Base-by-base conservation (phyloP, 106 monocot species). In the Allium cepa region DNA sequence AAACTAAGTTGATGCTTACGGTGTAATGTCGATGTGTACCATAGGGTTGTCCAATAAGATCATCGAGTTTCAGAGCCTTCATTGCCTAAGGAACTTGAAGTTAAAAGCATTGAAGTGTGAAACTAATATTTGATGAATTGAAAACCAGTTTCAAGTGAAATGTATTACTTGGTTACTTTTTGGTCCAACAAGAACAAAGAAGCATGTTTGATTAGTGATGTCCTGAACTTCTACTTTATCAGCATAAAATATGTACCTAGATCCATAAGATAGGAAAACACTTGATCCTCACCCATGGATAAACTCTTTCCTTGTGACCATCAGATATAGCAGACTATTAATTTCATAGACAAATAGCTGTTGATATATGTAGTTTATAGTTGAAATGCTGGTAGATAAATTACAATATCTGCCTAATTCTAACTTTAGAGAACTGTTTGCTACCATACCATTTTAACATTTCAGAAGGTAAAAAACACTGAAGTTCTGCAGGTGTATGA, bases 181-280 rank as follows among this genome's bases (percentile, higher is more conserved):
- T 22, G 73, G 73, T 50, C 79, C 79, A 22, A 74, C 26, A 49
- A 79, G 79, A 45, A 56, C 69, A 69, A 79, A 74, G 49, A 79
- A 73, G 63, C 73, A 64, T 18, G 79, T 79, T 49, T 79, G 56
- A 48, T 63, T 13, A 18, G 73, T 79, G 73, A 79, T 74, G 18
- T 79, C 79, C 57, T 79, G 61, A 62, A 79, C 57, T 74, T 79
- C 79, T 17, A 79, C 73, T 53, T 79, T 79, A 59, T 79, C 79
- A 57, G 79, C 55, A 69, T 69, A 74, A 47, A 79, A 79, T 79
- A 79, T 79, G 14, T 79, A 74, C 73, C 79, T 79, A 64, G n/a
- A 68, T 50, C 50, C 53, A 68, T 52, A 53, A 51, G 13, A 52
- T 68, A 68, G 26, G 53, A 26, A 15, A 52, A 68, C 1, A 12